Conservation (phyloP, 106 monocot species). For the Dendrobium chrysotoxum region DNA sequence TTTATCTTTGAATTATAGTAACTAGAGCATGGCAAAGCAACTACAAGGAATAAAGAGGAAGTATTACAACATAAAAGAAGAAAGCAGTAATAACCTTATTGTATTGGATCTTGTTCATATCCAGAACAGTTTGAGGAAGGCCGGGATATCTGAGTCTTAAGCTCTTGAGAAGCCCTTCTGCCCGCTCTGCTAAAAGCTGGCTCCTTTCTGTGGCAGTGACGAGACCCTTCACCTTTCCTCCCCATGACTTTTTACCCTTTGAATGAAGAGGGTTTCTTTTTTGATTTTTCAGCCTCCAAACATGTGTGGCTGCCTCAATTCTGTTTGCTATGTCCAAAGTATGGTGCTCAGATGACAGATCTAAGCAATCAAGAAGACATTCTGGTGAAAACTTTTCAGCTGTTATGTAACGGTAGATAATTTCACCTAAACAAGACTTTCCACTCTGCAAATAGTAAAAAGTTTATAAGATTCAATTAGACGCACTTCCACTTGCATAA, state of each 20-base stretch:
- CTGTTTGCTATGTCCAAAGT: constrained; percentile 87
- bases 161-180: constrained; percentile 68
- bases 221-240: constrained; percentile 84
- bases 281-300: constrained; percentile 61
- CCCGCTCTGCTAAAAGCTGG: constrained; percentile 54
- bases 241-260: constrained; percentile 63
- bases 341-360: constrained; percentile 89
- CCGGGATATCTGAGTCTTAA: constrained; percentile 73
- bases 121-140: constrained; percentile 89
- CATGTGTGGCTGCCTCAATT: constrained; percentile 82
- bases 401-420: constrained; percentile 85
- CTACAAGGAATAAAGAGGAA: too few relatives aligned
- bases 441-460: constrained; percentile 51
- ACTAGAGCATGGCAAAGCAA: too few relatives aligned
- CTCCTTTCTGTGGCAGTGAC: constrained; percentile 47
- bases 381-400: constrained; percentile 94
- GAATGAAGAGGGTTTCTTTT: constrained; percentile 30
- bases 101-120: constrained; percentile 99
- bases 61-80: too few relatives aligned
- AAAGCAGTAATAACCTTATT: constrained; percentile 59
- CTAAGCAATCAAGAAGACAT: constrained; percentile 80
- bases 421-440: constrained; percentile 89
- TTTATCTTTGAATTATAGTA: too few relatives aligned
- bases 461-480: not conserved
- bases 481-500: not conserved